phyloP scores from a whole-genome alignment of 805 yeast species.

The Kazachstania taianensis region DNA sequence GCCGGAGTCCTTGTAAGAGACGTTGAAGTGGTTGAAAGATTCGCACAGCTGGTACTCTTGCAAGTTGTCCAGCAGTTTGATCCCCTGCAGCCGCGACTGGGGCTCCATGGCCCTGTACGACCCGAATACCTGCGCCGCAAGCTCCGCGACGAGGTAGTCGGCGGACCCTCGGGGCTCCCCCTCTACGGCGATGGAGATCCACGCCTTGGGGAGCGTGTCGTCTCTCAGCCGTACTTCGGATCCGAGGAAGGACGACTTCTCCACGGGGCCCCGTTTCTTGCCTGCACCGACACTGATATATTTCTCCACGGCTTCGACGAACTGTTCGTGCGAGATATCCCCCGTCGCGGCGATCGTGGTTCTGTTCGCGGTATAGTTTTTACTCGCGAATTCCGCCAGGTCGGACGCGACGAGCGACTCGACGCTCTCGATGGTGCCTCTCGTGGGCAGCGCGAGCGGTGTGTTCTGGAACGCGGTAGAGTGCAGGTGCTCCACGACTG shows the following conservation, averaged over 20 bases:
- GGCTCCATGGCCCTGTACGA: constrained; percentile 46
- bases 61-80: constrained; percentile 60
- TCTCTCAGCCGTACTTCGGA: constrained; percentile 84
- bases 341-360: constrained; percentile 61
- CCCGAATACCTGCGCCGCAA: constrained; percentile 58
- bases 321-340: constrained; percentile 56
- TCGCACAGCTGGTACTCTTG: constrained; percentile 67
- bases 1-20: constrained; percentile 66
- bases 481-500: constrained; percentile 63
- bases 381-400: constrained; percentile 43
- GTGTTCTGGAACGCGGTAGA: constrained; percentile 84
- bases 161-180: constrained; percentile 59
- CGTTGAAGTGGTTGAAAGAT: constrained; percentile 59
- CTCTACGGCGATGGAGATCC: constrained; percentile 63
- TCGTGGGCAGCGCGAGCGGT: constrained; percentile 64
- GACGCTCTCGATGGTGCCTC: constrained; percentile 63
- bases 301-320: constrained; percentile 56
- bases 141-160: constrained; percentile 59
- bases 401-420: constrained; percentile 49
- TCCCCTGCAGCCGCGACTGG: constrained; percentile 47
- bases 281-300: constrained; percentile 35
- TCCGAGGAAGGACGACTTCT: constrained; percentile 66
- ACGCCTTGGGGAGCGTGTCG: constrained; percentile 74
- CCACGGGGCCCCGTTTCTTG: constrained; percentile 11
- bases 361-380: constrained; percentile 52